These are phyloP conservation scores for Ramularia endophylla DNA, from an alignment of 2,329 filamentous ascomycete genomes.

Conservation along the genomic window DNA sequence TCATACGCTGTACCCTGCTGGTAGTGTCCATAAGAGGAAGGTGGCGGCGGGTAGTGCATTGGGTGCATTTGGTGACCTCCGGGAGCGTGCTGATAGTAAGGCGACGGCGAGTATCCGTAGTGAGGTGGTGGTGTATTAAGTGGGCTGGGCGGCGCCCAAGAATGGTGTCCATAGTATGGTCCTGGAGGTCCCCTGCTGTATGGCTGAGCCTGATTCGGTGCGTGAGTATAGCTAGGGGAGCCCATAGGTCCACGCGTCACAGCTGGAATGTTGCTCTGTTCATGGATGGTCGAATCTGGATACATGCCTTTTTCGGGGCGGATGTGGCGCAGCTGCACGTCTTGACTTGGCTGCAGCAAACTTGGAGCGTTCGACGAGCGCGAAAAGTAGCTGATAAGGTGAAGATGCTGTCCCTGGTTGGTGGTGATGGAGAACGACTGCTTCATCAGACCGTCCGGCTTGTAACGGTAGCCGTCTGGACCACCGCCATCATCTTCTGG, in stretches of 20 bases:
- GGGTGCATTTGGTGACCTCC: slow-evolving; percentile 19
- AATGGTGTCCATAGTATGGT: slow-evolving; percentile 29
- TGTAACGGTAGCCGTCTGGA: slow-evolving; percentile 88
- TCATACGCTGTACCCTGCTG: slow-evolving; percentile 30
- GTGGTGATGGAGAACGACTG: slow-evolving; percentile 99
- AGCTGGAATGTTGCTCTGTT: slow-evolving; percentile 71
- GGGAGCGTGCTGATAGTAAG: slow-evolving; percentile 28
- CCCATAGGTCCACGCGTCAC: slow-evolving; percentile 69
- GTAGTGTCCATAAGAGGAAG: slow-evolving; percentile 20
- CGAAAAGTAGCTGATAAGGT: slow-evolving; percentile 96
- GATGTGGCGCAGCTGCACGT: slow-evolving; percentile 74
- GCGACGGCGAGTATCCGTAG: slow-evolving; percentile 28
- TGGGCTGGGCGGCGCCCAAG: slow-evolving; percentile 39
- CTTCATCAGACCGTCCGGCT: slow-evolving; percentile 97
- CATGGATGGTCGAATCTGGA: slow-evolving; percentile 88
- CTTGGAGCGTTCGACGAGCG: slow-evolving; percentile 68
- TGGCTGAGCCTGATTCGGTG: slow-evolving; percentile 41
- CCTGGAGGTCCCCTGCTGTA: slow-evolving; percentile 33
- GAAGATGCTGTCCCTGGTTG: slow-evolving; percentile 79
- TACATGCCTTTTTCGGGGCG: slow-evolving; percentile 92
- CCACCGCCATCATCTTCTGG: slow-evolving; percentile 68
- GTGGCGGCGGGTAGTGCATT: slow-evolving; percentile 32
- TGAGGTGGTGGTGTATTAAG: slow-evolving; percentile 36
- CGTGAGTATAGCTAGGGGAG: slow-evolving; percentile 50
- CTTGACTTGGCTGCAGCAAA: slow-evolving; percentile 73